Percentiles rank a stretch among this genome's conserved stretches.
phyloP scores from a whole-genome alignment of 2,329 filamentous ascomycete species.

The Fusarium concolor region DNA sequence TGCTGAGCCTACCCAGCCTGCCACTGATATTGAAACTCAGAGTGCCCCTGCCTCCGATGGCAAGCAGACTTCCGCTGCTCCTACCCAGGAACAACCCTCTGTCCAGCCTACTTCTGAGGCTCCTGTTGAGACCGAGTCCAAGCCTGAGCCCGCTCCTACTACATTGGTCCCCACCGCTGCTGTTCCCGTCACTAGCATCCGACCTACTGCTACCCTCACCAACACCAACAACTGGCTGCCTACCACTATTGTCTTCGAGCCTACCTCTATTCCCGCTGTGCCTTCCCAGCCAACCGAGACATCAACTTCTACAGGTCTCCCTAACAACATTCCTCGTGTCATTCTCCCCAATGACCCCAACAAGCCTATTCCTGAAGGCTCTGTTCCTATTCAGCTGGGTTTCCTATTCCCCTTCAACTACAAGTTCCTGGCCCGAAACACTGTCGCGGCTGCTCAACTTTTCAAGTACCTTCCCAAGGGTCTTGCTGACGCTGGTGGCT shows the following conservation, averaged over 20 bases:
- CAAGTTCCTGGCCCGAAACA: constrained; percentile 78
- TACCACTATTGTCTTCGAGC: constrained; percentile 70
- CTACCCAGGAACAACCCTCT: constrained; percentile 22
- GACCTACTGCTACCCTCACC: constrained; percentile 57
- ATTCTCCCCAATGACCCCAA: constrained; percentile 76
- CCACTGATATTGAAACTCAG: constrained; percentile 9
- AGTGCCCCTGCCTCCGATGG: constrained; percentile 11
- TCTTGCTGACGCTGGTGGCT: constrained; percentile 71
- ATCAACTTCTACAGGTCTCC: constrained; percentile 65
- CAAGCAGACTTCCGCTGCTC: constrained; percentile 16
- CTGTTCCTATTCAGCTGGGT: constrained; percentile 82
- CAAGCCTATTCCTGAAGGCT: constrained; percentile 67
- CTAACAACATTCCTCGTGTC: constrained; percentile 76
- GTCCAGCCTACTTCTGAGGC: constrained; percentile 25
- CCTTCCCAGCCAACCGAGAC: constrained; percentile 52
- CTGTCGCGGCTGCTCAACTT: constrained; percentile 83
- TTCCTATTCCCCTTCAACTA: constrained; percentile 88
- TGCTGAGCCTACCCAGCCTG: constrained; percentile 15
- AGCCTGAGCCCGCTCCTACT: constrained; percentile 32
- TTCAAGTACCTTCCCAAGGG: constrained; percentile 81
- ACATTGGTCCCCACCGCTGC: constrained; percentile 33
- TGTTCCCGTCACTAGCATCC: constrained; percentile 54
- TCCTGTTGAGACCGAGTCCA: constrained; percentile 23
- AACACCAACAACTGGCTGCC: constrained; percentile 64
- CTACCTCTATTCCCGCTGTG: constrained; percentile 48